Evolutionary conservation across 2,329 filamentous ascomycete species (phyloP), one percentile per base, ranked within the genome.

Genomic region (Penicillium griseofulvum): DNA sequence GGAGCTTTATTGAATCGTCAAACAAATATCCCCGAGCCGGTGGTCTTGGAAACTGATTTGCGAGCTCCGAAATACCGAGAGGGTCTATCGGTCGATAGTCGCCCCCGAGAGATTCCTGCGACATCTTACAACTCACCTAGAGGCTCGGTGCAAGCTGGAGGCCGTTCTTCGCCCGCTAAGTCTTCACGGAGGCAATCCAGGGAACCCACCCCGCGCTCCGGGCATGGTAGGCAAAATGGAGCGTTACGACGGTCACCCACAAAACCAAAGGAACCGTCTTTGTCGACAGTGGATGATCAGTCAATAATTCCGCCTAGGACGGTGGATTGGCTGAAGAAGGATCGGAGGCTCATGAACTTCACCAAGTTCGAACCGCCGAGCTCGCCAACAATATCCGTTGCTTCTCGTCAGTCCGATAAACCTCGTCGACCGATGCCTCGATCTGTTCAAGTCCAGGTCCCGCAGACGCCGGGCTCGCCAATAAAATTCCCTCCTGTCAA

Each of bases 331-430:
- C 45, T 73, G 46, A 71, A 61, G 52, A 71, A 67, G 52, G 69
- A 68, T 33, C 58, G 63, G 10, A 65, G 57, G 19, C 61, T 57
- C 11, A 64, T 64, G 52, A 61, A 64, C 16, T 72, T 71, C 34
- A 59, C 57, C n/a, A 61, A 64, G 26, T 60, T 71, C 17, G 68
- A 74, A n/a, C 70, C 71, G 7, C 72, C 72, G 17, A 72, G 67
- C 22, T 74, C 72, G 3, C 72, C 72, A 14, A 71, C 71, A 14
- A 54, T 63, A 11, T 64, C 64, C 9, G 49, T 65, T 19, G 60
- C 58, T 24, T 56, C 60, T 28, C 64, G 68, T n/a, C 57, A 55
- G 26, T 51, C 36, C 5, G 61, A 63, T 16, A 64, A 58, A n/a
- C 28, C 49, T 36, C 56, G 51, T 26, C 43, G 41, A 16, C 45